Evolutionary conservation across 1,284 basidiomycete species (phyloP), one percentile per base, ranked within the genome.

Genomic region (Tylopilus orsonianus): DNA sequence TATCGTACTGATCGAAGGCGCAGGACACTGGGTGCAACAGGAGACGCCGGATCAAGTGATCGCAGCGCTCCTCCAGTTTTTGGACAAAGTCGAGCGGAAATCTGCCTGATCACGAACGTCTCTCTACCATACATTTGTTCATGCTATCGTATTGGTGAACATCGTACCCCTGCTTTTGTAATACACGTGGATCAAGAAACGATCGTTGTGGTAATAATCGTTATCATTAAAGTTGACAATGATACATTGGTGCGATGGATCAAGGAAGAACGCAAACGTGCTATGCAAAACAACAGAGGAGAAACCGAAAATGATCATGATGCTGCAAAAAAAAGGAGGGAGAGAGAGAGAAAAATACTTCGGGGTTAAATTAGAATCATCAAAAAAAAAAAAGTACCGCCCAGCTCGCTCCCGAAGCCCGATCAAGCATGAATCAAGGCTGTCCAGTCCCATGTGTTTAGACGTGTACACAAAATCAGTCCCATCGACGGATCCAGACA

Each of bases 1-100:
- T 32, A 70, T 81, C 34, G 69, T 79, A n/a, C 54, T 83, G 37
- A 64, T 84, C n/a, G 67, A 76, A 3, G 74, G 74, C 2, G 80
- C 80, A 1, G 82, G 82, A 0, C 81, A 83, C 62, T 83, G 83
- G 81, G 77, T 79, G 18, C 81, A 81, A 61, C 80, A 80, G 53
- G 80, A 80, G 57, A 51, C 68, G 18, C 71, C 73, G 3, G 67
- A 72, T 43, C 40, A 38, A 19, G 51, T 65, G 39, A 36, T 66
- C 29, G 43, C 34, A 8, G 60, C 44, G 7, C 48, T 65, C 44
- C 42, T 62, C 33, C 37, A 18, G 32, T 65, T 68, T 35, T 39
- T 65, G 29, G 49, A 30, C 3, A 59, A 40, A 34, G 49, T 55
- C 5, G 35, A 47, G 24, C 23, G 20, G 10, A 23, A 23, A 12